These are phyloP conservation scores for Dothistroma pini DNA, from an alignment of 2,329 filamentous ascomycete genomes.

Conservation along the genomic window DNA sequence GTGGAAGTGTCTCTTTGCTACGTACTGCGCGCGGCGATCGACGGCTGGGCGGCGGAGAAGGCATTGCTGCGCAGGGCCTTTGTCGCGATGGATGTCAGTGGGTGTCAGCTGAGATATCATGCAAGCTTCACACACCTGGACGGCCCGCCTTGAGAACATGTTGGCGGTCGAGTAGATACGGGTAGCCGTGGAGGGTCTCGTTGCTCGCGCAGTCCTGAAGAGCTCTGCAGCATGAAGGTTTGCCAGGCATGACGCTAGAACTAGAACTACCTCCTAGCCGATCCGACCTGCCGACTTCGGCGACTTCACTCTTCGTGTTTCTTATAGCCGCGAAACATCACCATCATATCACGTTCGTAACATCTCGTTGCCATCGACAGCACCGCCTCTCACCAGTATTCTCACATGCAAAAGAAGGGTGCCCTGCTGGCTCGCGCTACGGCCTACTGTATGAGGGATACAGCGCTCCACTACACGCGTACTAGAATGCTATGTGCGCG, in stretches of 20 bases:
- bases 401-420: background rate
- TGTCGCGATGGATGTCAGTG: conserved; percentile 14
- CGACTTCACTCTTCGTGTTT: background rate
- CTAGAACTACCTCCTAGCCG: no score
- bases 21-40: conserved; percentile 55
- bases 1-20: conserved; percentile 16
- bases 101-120: conserved; percentile 21
- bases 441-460: background rate
- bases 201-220: background rate
- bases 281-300: background rate
- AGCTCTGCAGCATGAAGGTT: conserved; percentile 13
- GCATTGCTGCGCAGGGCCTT: conserved; percentile 55
- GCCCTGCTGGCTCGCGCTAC: background rate
- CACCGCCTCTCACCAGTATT: background rate
- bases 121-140: conserved; percentile 19
- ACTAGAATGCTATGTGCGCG: background rate
- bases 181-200: background rate
- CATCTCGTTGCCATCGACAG: background rate
- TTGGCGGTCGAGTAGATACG: background rate
- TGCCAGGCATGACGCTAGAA: background rate
- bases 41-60: conserved; percentile 43
- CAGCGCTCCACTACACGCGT: background rate
- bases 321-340: background rate
- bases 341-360: background rate
- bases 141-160: conserved; percentile 28